phyloP scores from a whole-genome alignment of 768 basidiomycete species.

The Auriscalpium vulgare region DNA sequence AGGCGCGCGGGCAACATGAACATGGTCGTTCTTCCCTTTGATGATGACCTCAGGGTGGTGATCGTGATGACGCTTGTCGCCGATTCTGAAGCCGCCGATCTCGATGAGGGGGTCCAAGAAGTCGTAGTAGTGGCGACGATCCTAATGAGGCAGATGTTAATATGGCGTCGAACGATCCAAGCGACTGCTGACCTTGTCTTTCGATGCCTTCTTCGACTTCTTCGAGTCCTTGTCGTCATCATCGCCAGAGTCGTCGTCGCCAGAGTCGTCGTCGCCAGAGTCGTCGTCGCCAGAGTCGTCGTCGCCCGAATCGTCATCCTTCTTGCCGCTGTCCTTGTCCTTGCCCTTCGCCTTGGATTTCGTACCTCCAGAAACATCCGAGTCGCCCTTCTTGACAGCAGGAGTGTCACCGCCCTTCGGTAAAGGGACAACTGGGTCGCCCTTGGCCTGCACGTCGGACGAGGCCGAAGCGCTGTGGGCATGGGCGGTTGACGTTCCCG shows the following conservation, averaged over 20 bases:
- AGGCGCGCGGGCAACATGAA: not conserved
- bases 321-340: not conserved
- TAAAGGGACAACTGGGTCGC: slow-evolving; percentile 5
- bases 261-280: not conserved
- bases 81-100: slow-evolving; percentile 14
- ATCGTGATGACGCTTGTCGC: slow-evolving; percentile 8
- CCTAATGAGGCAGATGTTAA: not conserved
- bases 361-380: not conserved
- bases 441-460: not conserved
- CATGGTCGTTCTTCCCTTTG: slow-evolving; percentile 20
- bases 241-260: not conserved
- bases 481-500: not conserved
- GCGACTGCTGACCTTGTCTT: slow-evolving; percentile 1
- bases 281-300: not conserved
- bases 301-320: not conserved
- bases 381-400: not conserved
- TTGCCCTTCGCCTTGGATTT: not conserved
- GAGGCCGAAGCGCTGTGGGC: not conserved
- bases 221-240: slow-evolving; percentile 1
- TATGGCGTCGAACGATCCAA: not conserved
- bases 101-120: slow-evolving; percentile 12
- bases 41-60: slow-evolving; percentile 15
- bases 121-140: slow-evolving; percentile 14
- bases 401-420: not conserved
- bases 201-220: slow-evolving; percentile 1